A percentile compares a stretch with the other conserved stretches of the same genome.
These are phyloP conservation scores for Gossypium lobatum DNA, from an alignment of 441 rosid species.

Conservation along the genomic window DNA sequence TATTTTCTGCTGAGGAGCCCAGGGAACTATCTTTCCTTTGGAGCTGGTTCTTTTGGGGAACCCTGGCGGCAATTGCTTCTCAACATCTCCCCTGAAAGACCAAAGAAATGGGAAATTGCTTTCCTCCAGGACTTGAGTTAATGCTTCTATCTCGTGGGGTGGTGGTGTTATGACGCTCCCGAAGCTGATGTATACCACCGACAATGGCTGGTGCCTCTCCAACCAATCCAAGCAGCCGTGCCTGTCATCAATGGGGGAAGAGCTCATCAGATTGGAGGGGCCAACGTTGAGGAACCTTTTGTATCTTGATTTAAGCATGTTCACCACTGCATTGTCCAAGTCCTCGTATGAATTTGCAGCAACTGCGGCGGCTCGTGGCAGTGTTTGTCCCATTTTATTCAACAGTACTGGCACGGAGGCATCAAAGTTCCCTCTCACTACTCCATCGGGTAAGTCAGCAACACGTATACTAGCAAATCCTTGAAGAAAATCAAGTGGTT, in stretches of 20 bases:
- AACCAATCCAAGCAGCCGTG: constrained; percentile 40
- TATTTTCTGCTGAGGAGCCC: constrained; percentile 42
- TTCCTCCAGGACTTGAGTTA: constrained; percentile 35
- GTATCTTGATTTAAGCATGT: constrained; percentile 22
- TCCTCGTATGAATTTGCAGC: constrained; percentile 5
- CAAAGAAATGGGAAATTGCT: constrained; percentile 32
- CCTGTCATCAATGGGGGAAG: constrained; percentile 14
- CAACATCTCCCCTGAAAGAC: constrained; percentile 39
- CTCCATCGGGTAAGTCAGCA: constrained; percentile 20
- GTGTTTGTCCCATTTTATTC: constrained; percentile 18
- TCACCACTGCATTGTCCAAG: constrained; percentile 14
- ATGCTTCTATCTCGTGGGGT: constrained; percentile 29
- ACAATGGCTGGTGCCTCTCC: constrained; percentile 10
- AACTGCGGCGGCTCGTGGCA: constrained; percentile 22
- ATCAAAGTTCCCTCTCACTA: not conserved
- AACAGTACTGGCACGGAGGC: constrained; percentile 11
- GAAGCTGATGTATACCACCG: constrained; percentile 20
- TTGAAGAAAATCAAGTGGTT: constrained; percentile 22
- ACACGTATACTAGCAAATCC: constrained; percentile 16
- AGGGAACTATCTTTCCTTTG: constrained; percentile 36
- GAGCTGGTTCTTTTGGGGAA: constrained; percentile 24
- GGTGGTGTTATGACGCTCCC: constrained; percentile 33
- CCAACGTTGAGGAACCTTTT: constrained; percentile 23
- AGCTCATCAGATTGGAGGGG: constrained; percentile 22
- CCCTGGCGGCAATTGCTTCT: constrained; percentile 26